A percentile compares a stretch with the other conserved stretches of the same genome.
Conservation (phyloP, 2,329 filamentous ascomycete genomes). For the Neopestalotiopsis clavispora region DNA sequence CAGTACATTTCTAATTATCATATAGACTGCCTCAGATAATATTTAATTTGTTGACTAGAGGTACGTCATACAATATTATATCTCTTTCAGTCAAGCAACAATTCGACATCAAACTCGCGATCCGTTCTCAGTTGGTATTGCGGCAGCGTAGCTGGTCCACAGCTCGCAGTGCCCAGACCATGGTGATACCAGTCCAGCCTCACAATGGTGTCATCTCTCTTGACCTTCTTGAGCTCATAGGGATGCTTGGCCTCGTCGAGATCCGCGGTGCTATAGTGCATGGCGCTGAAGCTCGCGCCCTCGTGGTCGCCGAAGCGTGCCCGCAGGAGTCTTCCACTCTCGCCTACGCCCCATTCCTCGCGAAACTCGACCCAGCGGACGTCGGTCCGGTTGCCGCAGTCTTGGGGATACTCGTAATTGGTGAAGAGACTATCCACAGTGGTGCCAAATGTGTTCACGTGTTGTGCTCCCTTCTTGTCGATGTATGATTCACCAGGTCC, state of each 20-base stretch:
- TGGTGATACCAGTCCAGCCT: conserved; percentile 67
- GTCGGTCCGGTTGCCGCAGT: conserved; percentile 68
- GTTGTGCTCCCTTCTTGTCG: conserved; percentile 68
- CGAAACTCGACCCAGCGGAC: conserved; percentile 62
- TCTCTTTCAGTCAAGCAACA: conserved; percentile 45
- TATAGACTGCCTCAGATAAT: too few relatives aligned
- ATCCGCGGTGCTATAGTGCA: conserved; percentile 59
- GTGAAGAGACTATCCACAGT: conserved; percentile 58
- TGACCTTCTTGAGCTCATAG: conserved; percentile 58
- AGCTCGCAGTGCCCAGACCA: conserved; percentile 66
- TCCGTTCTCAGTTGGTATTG: conserved; percentile 50
- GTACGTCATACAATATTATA: too few relatives aligned
- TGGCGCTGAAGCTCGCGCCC: conserved; percentile 60
- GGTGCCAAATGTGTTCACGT: conserved; percentile 56
- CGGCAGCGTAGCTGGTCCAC: conserved; percentile 60
- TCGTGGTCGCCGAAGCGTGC: conserved; percentile 51
- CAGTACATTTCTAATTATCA: too few relatives aligned
- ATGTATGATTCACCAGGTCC: conserved; percentile 70
- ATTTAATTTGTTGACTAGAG: too few relatives aligned
- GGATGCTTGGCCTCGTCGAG: conserved; percentile 62
- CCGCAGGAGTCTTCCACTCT: conserved; percentile 41
- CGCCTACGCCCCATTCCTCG: conserved; percentile 34
- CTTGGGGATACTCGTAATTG: conserved; percentile 72
- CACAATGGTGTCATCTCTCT: conserved; percentile 57
- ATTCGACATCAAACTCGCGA: conserved; percentile 47